Base-by-base conservation (phyloP, 148 eudicot species). In the Rheum nobile region DNA sequence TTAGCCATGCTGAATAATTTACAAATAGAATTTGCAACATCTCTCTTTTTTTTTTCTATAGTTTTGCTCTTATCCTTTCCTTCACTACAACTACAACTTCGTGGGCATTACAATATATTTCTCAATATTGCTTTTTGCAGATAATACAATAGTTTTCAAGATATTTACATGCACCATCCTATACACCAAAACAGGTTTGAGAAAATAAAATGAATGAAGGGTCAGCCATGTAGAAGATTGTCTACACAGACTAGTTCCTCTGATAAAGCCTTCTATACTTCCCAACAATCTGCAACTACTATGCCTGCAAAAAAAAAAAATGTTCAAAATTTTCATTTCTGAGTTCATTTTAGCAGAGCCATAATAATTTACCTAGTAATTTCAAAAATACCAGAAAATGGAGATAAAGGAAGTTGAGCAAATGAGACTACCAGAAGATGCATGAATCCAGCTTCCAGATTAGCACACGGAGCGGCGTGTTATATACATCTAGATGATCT, bases 391-490 rank as follows among this genome's bases (percentile, higher is more conserved):
- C 12, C 5, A 61, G 37, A 29, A 61, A 61, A 29, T 61, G n/a
- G 35, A 28, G 35, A 7, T 14, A 61, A 61, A 29, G 13, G 7
- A 2, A 22, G 35, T 3, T 48, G 55, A 48, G 5, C 55, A 48
- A 19, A 48, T 14, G 59, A 55, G 32, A 65, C 69, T 31, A 65
- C 70, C 70, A 32, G 70, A 65, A 32, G 32, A 65, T 65, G 70
- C 70, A 65, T 31, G 41, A 29, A 65, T 32, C 70, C 70, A 65
- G 70, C 70, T 65, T 65, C 70, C 70, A 65, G 41, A 19, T 34
- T 32, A 31, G 39, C 8, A 13, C 22, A 57, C 21, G 70, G 70
- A 65, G 70, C 70, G 70, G 39, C 70, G 10, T 65, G 70, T 65
- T 65, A 65, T 65, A 65, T 65, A 65, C 22, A 63, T 8, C 69